Percentiles rank a stretch among this genome's conserved stretches.
Conservation (phyloP, 2,329 filamentous ascomycete genomes). For the Sporothrix protearum region DNA sequence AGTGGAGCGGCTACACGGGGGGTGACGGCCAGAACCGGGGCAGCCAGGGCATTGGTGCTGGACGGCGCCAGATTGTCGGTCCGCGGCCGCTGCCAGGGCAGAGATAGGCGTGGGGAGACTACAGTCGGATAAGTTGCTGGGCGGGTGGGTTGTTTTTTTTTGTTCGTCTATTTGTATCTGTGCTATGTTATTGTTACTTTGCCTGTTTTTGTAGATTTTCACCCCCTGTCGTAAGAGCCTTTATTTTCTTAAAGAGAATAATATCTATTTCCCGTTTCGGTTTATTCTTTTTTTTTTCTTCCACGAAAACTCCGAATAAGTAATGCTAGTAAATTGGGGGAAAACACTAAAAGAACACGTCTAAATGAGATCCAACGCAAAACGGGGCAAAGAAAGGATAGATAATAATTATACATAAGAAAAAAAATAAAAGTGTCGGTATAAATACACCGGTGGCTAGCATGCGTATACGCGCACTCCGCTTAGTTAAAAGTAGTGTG, state of each 20-base stretch:
- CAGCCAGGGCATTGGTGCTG: constrained; percentile 62
- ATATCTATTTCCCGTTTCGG: too few species aligned
- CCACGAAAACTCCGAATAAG: background rate
- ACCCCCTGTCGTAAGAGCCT: background rate
- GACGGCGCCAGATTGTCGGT: constrained; percentile 74
- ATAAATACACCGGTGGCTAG: too few species aligned
- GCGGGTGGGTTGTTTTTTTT: too few species aligned
- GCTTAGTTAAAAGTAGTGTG: too few species aligned
- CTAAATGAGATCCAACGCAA: too few species aligned
- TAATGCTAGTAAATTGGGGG: too few species aligned
- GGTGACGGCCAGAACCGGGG: constrained; percentile 72
- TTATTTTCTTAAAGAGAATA: background rate
- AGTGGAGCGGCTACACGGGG: constrained; percentile 71
- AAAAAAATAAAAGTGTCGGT: too few species aligned
- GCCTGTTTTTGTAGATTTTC: background rate
- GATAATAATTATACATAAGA: too few species aligned
- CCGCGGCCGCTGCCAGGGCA: constrained; percentile 61
- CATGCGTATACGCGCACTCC: too few species aligned
- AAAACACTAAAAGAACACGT: too few species aligned
- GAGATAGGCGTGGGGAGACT: constrained; percentile 18
- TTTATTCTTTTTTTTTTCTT: background rate
- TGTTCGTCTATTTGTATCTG: background rate
- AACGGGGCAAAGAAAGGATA: too few species aligned
- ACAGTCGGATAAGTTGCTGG: background rate
- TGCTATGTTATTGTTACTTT: background rate